phyloP scores from a whole-genome alignment of 2,329 filamentous ascomycete genomes.

The Pseudogymnoascus sp. region DNA sequence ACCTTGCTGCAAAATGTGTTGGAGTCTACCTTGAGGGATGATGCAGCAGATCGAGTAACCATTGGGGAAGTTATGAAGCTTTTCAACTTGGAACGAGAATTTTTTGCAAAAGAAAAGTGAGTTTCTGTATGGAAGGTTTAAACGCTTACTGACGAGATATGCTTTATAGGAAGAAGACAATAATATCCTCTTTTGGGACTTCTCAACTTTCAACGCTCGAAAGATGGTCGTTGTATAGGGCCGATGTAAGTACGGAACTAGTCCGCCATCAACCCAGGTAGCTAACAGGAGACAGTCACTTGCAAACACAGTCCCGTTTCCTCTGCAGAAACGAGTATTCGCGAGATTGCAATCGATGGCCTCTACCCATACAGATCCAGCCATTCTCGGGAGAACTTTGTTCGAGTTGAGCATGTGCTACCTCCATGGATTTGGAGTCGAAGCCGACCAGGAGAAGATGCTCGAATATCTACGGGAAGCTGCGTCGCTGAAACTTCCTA shows the following conservation, averaged over 20 bases:
- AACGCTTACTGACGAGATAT: not conserved
- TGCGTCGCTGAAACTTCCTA: not conserved
- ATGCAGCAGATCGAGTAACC: not conserved
- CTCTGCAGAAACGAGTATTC: not conserved
- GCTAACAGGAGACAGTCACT: not conserved
- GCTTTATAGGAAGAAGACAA: not conserved
- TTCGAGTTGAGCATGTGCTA: constrained; percentile 5
- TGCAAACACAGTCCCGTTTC: not conserved
- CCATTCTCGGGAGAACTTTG: not conserved
- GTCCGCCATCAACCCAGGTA: not conserved
- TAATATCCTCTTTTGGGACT: not conserved
- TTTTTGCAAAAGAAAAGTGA: not conserved
- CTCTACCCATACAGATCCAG: not conserved
- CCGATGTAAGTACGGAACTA: not conserved
- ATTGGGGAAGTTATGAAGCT: not conserved
- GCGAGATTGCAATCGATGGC: not conserved
- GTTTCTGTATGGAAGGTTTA: not conserved
- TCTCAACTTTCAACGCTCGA: constrained; percentile 1
- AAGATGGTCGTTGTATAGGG: constrained; percentile 2
- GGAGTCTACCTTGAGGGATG: not conserved
- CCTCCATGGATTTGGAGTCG: not conserved
- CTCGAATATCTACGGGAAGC: not conserved
- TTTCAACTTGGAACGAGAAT: not conserved
- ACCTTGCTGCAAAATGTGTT: not conserved
- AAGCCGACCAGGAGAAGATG: not conserved